Conservation (phyloP, 306 rosid species). For the Crataegus laevigata region DNA sequence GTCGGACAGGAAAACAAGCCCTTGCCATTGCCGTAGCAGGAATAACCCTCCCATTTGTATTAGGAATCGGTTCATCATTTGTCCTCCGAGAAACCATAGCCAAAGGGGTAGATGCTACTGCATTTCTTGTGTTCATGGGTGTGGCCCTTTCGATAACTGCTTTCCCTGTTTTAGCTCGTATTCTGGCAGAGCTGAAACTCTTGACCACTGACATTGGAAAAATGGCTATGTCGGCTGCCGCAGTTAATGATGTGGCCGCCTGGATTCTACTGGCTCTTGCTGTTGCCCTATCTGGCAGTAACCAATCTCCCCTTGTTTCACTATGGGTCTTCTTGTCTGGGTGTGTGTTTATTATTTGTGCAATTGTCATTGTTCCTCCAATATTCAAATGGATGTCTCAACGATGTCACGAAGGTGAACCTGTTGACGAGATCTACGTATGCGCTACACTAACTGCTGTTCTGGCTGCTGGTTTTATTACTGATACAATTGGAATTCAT, state of each 20-base stretch:
- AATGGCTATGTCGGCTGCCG: constrained; percentile 95
- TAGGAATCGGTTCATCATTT: constrained; percentile 77
- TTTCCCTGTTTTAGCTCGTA: constrained; percentile 86
- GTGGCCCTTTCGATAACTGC: constrained; percentile 90
- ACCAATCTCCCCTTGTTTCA: constrained; percentile 60
- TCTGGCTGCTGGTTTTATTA: constrained; percentile 73
- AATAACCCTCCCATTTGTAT: constrained; percentile 61
- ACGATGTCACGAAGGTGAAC: constrained; percentile 69
- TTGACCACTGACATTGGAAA: constrained; percentile 68
- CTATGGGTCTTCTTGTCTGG: constrained; percentile 72
- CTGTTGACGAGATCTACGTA: constrained; percentile 53
- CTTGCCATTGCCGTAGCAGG: constrained; percentile 72
- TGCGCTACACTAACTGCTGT: constrained; percentile 55
- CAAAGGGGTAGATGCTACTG: constrained; percentile 40
- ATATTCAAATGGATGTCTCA: constrained; percentile 53
- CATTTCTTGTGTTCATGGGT: constrained; percentile 84
- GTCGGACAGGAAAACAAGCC: constrained; percentile 56
- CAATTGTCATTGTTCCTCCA: constrained; percentile 52
- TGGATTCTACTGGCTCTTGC: constrained; percentile 96
- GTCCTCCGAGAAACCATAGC: constrained; percentile 53
- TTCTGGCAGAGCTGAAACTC: constrained; percentile 87
- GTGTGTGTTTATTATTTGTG: constrained; percentile 38
- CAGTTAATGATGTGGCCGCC: constrained; percentile 80
- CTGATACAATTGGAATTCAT: constrained; percentile 81
- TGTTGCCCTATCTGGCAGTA: constrained; percentile 66